These are phyloP conservation scores for Cryptococcus sp. DNA, from an alignment of 1,284 basidiomycete genomes.

Conservation along the genomic window DNA sequence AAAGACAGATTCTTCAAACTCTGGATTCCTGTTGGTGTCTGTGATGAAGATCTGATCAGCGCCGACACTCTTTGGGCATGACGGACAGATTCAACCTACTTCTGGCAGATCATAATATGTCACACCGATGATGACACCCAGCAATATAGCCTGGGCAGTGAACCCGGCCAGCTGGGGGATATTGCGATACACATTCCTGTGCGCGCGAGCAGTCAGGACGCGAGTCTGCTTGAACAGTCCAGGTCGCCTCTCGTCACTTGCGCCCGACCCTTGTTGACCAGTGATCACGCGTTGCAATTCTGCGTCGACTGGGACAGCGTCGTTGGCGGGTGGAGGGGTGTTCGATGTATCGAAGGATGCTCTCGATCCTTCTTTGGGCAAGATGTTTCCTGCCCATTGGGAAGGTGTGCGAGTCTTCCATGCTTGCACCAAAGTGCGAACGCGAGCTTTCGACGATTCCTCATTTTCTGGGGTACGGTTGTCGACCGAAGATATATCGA, in stretches of 20 bases:
- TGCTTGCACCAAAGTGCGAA: constrained; percentile 36
- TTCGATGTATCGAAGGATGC: constrained; percentile 4
- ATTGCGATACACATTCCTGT: constrained; percentile 53
- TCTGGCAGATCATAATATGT: constrained; percentile 36
- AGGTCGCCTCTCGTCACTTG: constrained; percentile 33
- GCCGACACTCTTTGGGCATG: neutral
- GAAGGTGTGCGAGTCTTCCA: constrained; percentile 35
- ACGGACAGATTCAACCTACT: constrained; percentile 9
- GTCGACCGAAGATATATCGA: constrained; percentile 58
- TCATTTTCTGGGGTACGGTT: constrained; percentile 55
- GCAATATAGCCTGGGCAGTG: constrained; percentile 44
- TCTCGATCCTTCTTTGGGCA: constrained; percentile 8
- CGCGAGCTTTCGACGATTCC: constrained; percentile 38
- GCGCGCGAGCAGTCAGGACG: constrained; percentile 45
- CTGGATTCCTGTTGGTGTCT: constrained; percentile 55
- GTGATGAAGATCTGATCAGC: constrained; percentile 4
- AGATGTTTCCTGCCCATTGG: constrained; percentile 11
- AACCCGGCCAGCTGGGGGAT: constrained; percentile 47
- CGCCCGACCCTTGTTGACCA: neutral
- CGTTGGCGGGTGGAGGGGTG: neutral
- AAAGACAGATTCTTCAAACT: constrained; percentile 52
- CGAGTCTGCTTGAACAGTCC: constrained; percentile 44
- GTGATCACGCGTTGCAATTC: constrained; percentile 13
- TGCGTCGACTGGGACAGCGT: neutral
- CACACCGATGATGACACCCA: constrained; percentile 42